A percentile compares a stretch with the other conserved stretches of the same genome.
Evolutionary conservation across 345 rosid genomes (phyloP).

Genomic region (Mallotus nudiflorus): DNA sequence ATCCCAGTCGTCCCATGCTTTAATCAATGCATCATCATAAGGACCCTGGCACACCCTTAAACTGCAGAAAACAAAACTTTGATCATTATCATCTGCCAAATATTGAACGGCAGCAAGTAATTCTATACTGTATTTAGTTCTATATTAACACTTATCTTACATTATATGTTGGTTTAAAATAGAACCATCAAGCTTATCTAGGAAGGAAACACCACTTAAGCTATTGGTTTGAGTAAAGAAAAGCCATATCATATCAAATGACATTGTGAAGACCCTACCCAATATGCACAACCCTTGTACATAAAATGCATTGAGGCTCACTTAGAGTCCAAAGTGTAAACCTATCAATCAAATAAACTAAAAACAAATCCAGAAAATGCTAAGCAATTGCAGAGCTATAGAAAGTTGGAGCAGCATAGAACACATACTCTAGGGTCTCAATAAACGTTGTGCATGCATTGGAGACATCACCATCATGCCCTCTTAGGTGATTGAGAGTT

Average conservation of each 20-base stretch:
- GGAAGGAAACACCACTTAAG: not conserved
- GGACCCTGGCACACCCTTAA: slow-evolving; percentile 82
- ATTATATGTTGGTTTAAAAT: not conserved
- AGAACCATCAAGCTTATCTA: not conserved
- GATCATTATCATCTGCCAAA: not conserved
- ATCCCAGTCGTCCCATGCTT: slow-evolving; percentile 98
- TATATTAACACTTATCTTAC: not conserved
- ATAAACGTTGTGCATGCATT: slow-evolving; percentile 70
- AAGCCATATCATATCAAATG: not conserved
- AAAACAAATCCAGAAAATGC: slow-evolving; percentile 2
- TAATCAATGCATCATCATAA: slow-evolving; percentile 61
- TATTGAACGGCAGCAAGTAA: not conserved
- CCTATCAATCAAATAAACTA: not conserved
- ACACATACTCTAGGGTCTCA: slow-evolving; percentile 76
- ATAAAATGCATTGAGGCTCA: slow-evolving; percentile 1
- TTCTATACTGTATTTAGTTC: not conserved
- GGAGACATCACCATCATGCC: slow-evolving; percentile 27
- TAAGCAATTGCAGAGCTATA: not conserved
- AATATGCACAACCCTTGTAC: not conserved
- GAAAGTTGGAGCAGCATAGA: not conserved
- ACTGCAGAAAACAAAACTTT: slow-evolving; percentile 43
- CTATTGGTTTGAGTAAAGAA: not conserved
- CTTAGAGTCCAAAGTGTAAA: not conserved
- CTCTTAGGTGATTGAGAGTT: slow-evolving; percentile 70
- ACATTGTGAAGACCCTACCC: not conserved